phyloP scores from a whole-genome alignment of 1,284 basidiomycete genomes.

The Volvariella volvacea region DNA sequence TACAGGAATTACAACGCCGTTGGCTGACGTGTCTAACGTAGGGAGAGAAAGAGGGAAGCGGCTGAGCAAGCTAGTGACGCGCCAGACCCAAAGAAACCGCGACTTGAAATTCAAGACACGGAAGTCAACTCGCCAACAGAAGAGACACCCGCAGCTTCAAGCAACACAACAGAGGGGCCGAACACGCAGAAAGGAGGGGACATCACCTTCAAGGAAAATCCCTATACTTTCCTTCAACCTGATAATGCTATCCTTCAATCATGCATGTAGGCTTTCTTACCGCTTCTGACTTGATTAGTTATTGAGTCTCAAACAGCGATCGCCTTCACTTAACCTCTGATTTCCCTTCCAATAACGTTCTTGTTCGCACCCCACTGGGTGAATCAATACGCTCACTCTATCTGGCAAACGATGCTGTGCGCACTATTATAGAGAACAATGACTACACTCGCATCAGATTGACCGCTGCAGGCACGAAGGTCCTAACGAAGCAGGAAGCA shows the following conservation, averaged over 20 bases:
- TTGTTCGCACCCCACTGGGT: constrained; percentile 84
- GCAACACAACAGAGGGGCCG: too few relatives aligned
- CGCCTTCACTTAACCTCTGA: constrained; percentile 68
- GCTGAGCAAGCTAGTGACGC: constrained; percentile 14
- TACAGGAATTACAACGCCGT: constrained; percentile 9
- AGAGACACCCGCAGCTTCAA: too few relatives aligned
- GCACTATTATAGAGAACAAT: constrained; percentile 75
- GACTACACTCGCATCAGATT: constrained; percentile 84
- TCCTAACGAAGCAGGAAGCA: constrained; percentile 65
- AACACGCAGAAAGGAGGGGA: constrained; percentile 19
- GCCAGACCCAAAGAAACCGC: constrained; percentile 14
- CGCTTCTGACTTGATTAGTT: constrained; percentile 1
- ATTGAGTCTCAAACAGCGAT: constrained; percentile 37
- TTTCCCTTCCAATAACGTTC: constrained; percentile 75
- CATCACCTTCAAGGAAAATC: constrained; percentile 81
- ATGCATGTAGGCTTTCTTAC: constrained; percentile 51
- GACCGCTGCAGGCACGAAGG: constrained; percentile 88
- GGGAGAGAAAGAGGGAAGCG: constrained; percentile 44
- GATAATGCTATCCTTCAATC: constrained; percentile 64
- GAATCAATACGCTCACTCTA: constrained; percentile 82
- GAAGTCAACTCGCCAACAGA: too few relatives aligned
- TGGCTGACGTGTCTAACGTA: constrained; percentile 15
- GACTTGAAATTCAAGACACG: constrained; percentile 10
- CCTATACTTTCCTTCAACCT: constrained; percentile 75
- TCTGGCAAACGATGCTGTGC: constrained; percentile 83